Evolutionary conservation across 768 basidiomycete species (phyloP).

Genomic region (Boletus pseudopeckii): DNA sequence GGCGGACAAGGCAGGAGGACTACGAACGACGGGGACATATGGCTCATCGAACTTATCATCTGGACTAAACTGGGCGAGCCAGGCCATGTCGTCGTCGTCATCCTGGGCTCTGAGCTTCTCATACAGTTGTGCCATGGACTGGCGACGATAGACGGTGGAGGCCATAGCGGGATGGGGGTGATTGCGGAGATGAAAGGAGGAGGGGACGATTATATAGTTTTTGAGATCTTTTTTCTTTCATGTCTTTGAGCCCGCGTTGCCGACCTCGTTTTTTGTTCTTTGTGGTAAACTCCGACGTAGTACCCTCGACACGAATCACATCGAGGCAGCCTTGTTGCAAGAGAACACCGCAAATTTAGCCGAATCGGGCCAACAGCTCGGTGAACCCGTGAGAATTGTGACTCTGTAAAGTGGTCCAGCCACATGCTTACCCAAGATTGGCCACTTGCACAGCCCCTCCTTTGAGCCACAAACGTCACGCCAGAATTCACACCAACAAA

Average conservation of each 20-base stretch:
- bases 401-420: conserved; percentile 23
- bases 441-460: conserved; percentile 13
- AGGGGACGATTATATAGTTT: conserved; percentile 29
- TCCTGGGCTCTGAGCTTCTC: conserved; percentile 35
- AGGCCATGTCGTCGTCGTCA: conserved; percentile 34
- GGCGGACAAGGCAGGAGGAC: conserved; percentile 22
- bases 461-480: conserved; percentile 12
- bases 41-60: conserved; percentile 31
- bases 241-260: conserved; percentile 37
- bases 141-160: conserved; percentile 33
- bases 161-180: conserved; percentile 22
- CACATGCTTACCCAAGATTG: conserved; percentile 21
- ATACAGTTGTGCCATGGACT: conserved; percentile 35
- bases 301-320: conserved; percentile 35
- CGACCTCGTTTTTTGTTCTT: conserved; percentile 41
- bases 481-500: conserved; percentile 7
- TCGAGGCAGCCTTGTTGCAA: conserved; percentile 36
- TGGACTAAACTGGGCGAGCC: conserved; percentile 34
- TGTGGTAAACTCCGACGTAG: conserved; percentile 36
- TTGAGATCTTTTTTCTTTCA: conserved; percentile 34
- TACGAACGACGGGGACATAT: conserved; percentile 18
- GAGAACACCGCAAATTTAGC: conserved; percentile 16
- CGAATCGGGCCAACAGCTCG: conserved; percentile 12
- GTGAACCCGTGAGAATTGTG: conserved; percentile 31
- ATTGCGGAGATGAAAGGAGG: conserved; percentile 17